Percentiles rank a stretch among this genome's conserved stretches.
These are phyloP conservation scores for Fragaria iinumae DNA, from an alignment of 306 rosid genomes.

Conservation along the genomic window DNA sequence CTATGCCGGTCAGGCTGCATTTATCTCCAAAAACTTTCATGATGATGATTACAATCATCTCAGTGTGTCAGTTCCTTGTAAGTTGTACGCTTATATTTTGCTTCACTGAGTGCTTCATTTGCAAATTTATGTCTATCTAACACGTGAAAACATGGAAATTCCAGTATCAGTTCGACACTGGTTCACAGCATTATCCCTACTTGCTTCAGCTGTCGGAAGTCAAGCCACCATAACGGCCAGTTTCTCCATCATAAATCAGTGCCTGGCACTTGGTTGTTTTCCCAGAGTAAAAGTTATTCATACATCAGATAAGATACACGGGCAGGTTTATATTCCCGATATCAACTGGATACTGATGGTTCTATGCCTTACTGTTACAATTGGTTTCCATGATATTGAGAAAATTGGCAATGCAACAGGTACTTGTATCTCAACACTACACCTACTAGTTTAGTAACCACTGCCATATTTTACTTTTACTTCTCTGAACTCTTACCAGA, in stretches of 20 bases:
- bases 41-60: conserved; percentile 51
- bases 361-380: conserved; percentile 64
- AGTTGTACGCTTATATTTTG: conserved; percentile 25
- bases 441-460: background rate
- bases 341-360: conserved; percentile 87
- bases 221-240: conserved; percentile 87
- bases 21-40: conserved; percentile 52
- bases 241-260: conserved; percentile 82
- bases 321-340: conserved; percentile 90
- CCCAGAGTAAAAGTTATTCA: conserved; percentile 93
- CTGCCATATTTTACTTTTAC: background rate
- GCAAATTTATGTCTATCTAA: conserved; percentile 19
- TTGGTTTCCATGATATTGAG: conserved; percentile 56
- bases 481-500: background rate
- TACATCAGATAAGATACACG: conserved; percentile 66
- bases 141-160: conserved; percentile 21
- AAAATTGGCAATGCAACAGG: conserved; percentile 90
- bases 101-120: conserved; percentile 7
- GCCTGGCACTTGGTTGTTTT: conserved; percentile 78
- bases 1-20: conserved; percentile 87
- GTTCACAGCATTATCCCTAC: conserved; percentile 49
- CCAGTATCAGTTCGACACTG: conserved; percentile 47
- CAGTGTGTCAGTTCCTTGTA: conserved; percentile 62
- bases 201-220: conserved; percentile 85
- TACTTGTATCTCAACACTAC: conserved; percentile 12